These are phyloP conservation scores for Syzygium oleosum DNA, from an alignment of 345 rosid genomes.

Conservation along the genomic window DNA sequence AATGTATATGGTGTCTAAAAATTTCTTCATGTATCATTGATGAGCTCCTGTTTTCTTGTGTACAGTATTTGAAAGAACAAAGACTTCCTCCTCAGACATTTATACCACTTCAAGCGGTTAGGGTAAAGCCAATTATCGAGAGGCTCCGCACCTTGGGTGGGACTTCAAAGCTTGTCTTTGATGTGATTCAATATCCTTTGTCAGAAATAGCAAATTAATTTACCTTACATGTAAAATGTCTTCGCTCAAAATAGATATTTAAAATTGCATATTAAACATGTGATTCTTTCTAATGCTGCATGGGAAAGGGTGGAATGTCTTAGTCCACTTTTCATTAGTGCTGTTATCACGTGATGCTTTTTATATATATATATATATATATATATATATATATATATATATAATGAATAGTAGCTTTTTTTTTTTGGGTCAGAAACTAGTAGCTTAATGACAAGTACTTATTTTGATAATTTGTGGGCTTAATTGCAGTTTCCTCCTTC, in stretches of 20 bases:
- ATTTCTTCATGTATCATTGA: not conserved
- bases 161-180: slow-evolving; percentile 73
- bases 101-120: slow-evolving; percentile 92
- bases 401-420: not conserved
- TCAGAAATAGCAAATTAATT: slow-evolving; percentile 7
- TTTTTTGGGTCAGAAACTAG: not conserved
- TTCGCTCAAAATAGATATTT: not conserved
- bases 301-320: not conserved
- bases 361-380: not conserved
- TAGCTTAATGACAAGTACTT: not conserved
- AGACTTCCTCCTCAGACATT: slow-evolving; percentile 99
- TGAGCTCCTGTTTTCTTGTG: not conserved
- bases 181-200: slow-evolving; percentile 95
- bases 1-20: not conserved
- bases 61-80: slow-evolving; percentile 93
- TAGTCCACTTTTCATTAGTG: not conserved
- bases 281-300: not conserved
- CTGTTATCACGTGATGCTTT: not conserved
- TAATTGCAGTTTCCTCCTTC: not conserved
- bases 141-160: slow-evolving; percentile 78
- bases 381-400: not conserved
- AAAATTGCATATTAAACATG: not conserved
- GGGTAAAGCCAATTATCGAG: slow-evolving; percentile 82
- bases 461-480: not conserved
- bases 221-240: not conserved